Evolutionary conservation across 1,284 basidiomycete species (phyloP).

Genomic region (Lentinus polychrous): DNA sequence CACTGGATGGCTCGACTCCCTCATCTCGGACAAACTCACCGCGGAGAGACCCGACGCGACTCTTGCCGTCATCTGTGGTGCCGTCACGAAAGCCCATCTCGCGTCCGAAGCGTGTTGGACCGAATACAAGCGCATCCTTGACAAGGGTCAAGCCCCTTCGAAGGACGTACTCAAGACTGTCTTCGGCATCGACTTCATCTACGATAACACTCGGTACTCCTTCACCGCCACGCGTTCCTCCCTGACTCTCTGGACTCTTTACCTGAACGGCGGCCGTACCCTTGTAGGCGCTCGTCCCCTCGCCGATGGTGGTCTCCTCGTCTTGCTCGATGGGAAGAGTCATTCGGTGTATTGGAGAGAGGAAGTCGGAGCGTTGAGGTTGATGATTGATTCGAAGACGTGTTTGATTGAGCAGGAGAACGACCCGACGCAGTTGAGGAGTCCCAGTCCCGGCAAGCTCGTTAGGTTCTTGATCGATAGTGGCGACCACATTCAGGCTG

Average conservation of each 20-base stretch:
- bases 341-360: slow-evolving; percentile 99
- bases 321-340: slow-evolving; percentile 88
- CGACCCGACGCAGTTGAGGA: slow-evolving; percentile 95
- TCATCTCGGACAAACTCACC: slow-evolving; percentile 95
- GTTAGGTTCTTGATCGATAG: slow-evolving; percentile 94
- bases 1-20: slow-evolving; percentile 96
- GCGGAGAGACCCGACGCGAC: slow-evolving; percentile 93
- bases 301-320: slow-evolving; percentile 92
- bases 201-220: slow-evolving; percentile 93
- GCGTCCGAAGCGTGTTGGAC: slow-evolving; percentile 85
- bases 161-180: slow-evolving; percentile 95
- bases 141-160: slow-evolving; percentile 97
- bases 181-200: slow-evolving; percentile 97
- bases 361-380: slow-evolving; percentile 89
- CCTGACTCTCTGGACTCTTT: slow-evolving; percentile 85
- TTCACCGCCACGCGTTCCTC: slow-evolving; percentile 95
- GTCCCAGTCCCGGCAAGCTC: slow-evolving; percentile 95
- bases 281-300: slow-evolving; percentile 87
- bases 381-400: slow-evolving; percentile 96
- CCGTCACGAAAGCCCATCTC: slow-evolving; percentile 93
- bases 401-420: slow-evolving; percentile 99
- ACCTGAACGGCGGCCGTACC: slow-evolving; percentile 91
- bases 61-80: slow-evolving; percentile 93
- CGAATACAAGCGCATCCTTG: slow-evolving; percentile 93
- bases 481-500: slow-evolving; percentile 94